Percentiles rank a stretch among this genome's conserved stretches.
phyloP scores from a whole-genome alignment of 192 early-diverging fungal genomes.

The Gonapodya prolifera region DNA sequence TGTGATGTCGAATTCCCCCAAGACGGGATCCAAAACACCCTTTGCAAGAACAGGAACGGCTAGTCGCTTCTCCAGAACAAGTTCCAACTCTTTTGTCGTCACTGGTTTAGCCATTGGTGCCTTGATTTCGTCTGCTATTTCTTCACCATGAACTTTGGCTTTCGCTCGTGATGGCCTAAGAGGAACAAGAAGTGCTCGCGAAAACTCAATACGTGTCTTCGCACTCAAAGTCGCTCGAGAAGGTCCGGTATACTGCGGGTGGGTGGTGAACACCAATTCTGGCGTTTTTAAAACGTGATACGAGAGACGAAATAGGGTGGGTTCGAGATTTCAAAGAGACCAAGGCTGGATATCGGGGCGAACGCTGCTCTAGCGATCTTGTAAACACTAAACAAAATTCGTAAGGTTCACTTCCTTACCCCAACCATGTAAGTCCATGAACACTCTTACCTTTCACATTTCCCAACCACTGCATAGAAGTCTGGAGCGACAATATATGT shows the following conservation, averaged over 20 bases:
- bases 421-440: background rate
- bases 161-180: background rate
- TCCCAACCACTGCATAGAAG: background rate
- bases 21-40: background rate
- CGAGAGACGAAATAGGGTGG: background rate
- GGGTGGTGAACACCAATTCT: background rate
- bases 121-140: background rate
- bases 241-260: background rate
- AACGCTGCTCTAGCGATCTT: background rate
- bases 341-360: background rate
- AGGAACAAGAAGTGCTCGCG: background rate
- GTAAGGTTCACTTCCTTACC: background rate
- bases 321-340: background rate
- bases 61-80: background rate
- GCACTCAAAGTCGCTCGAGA: background rate
- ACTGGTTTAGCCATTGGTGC: background rate
- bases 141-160: background rate
- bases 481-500: background rate
- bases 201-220: background rate
- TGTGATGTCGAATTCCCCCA: background rate
- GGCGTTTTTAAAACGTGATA: background rate
- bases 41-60: background rate
- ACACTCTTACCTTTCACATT: background rate
- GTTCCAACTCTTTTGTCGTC: background rate
- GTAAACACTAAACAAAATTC: background rate